Conservation (phyloP, 495 filamentous ascomycete genomes). For the Xylaria longipes region DNA sequence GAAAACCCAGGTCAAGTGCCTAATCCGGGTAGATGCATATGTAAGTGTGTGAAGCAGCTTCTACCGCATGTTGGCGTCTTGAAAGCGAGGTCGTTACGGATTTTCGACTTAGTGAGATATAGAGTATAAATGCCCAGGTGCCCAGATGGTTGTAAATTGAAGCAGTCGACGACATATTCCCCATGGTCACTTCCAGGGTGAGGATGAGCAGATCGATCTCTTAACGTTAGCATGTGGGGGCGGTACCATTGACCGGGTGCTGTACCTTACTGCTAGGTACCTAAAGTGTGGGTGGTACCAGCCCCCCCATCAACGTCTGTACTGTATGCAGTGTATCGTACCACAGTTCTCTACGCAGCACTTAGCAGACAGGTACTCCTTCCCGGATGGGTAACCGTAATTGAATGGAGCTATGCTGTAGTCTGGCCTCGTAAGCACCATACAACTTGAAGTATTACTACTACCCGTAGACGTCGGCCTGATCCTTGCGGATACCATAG, state of each 20-base stretch:
- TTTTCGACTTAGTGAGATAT: too few species aligned
- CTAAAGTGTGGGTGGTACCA: not conserved
- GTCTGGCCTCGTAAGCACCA: not conserved
- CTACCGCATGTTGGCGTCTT: not conserved
- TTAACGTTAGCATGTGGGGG: not conserved
- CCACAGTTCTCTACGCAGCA: not conserved
- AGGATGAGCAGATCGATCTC: not conserved
- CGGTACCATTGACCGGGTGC: not conserved
- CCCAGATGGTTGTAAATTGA: not conserved
- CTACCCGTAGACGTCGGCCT: too few species aligned
- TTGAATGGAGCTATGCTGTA: conserved; percentile 8
- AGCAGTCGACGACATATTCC: not conserved
- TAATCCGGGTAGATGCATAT: not conserved
- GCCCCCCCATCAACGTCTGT: not conserved
- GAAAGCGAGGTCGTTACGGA: not conserved
- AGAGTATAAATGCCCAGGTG: not conserved
- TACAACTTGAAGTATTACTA: conserved; percentile 18
- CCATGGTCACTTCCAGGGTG: not conserved
- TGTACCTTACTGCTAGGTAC: not conserved
- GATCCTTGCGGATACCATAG: conserved; percentile 15
- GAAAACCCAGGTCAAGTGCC: not conserved
- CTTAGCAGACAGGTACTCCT: not conserved
- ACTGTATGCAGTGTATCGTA: conserved; percentile 1
- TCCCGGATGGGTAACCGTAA: not conserved
- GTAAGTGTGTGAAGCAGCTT: not conserved